Evolutionary conservation across 2,329 filamentous ascomycete species (phyloP), one percentile per base, ranked within the genome.

Genomic region (Verticillium tricorpus): DNA sequence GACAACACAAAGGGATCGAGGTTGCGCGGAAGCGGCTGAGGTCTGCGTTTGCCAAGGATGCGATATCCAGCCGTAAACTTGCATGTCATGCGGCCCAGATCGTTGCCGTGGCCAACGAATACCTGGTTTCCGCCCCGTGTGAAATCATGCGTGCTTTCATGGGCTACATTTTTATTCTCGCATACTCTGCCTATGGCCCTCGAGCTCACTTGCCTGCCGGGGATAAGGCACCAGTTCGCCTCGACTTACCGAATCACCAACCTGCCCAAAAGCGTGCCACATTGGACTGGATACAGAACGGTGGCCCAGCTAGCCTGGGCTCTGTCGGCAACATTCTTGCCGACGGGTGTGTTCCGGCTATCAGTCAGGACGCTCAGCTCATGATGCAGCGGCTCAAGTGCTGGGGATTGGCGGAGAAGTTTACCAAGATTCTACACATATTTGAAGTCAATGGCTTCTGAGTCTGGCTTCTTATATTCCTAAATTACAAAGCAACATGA

Each of bases 111-210:
- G 70, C 72, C 39, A 69, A 69, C 56, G 69, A 72, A 35, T 71
- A 70, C 54, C 56, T 70, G 1, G 70, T 71, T 15, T 70, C 70
- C 15, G 66, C 70, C 1, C 71, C 72, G 1, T 72, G 70, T 55
- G 71, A 73, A 55, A 70, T 71, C 34, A 66, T 73, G 66, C 69
- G 71, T 6, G 39, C 73, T 1, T 74, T 74, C 59, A 72, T 72
- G 67, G 71, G 70, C 58, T 73, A 70, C 57, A 68, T 70, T 11
- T 70, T 70, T 55, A 65, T 74, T 12, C 61, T 73, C 31, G 67
- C 70, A 1, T 73, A 63, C 37, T 64, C 65, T 2, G 65, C 67
- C 2, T 69, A 73, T 57, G 67, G 66, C 15, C 69, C 64, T n/a
- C 59, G 60, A 1, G 11, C 25, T 3, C 52, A 32, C 8, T 14